Conservation (phyloP, 176 grass and related monocot genomes). For the Oryza australiensis region DNA sequence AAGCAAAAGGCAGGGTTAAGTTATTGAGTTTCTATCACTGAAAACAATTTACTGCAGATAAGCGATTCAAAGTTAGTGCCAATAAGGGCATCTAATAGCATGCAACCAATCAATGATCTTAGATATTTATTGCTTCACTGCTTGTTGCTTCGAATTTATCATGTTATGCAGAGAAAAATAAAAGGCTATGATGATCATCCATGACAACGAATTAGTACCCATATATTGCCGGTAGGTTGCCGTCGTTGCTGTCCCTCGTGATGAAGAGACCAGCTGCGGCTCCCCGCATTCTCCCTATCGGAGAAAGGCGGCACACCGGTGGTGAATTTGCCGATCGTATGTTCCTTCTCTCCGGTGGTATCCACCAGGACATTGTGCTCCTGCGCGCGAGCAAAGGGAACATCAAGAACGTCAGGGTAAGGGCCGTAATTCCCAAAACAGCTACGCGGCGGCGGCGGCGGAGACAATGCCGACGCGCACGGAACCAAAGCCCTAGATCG, state of each 20-base stretch:
- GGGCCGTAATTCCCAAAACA: not conserved
- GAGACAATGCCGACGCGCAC: not conserved
- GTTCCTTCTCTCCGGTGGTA: constrained; percentile 46
- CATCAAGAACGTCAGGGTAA: not conserved
- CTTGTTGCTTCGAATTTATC: not conserved
- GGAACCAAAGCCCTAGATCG: not conserved
- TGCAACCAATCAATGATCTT: not conserved
- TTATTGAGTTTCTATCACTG: not conserved
- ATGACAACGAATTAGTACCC: constrained; percentile 37
- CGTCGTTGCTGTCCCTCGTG: constrained; percentile 68
- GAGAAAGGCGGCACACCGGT: constrained; percentile 67
- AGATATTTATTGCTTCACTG: not conserved
- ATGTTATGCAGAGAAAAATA: too few relatives aligned
- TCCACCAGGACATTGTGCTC: constrained; percentile 70
- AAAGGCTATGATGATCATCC: not conserved
- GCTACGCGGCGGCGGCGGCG: not conserved
- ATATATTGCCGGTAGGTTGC: constrained; percentile 59
- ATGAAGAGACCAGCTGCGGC: constrained; percentile 68
- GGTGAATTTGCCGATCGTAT: constrained; percentile 65
- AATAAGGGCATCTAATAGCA: not conserved
- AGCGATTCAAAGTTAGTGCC: not conserved
- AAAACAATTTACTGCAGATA: constrained; percentile 27
- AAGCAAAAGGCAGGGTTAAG: not conserved
- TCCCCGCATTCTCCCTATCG: constrained; percentile 55
- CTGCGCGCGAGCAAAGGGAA: constrained; percentile 27